These are phyloP conservation scores for Hypoxylon sp. DNA, from an alignment of 2,329 filamentous ascomycete species.

Conservation along the genomic window DNA sequence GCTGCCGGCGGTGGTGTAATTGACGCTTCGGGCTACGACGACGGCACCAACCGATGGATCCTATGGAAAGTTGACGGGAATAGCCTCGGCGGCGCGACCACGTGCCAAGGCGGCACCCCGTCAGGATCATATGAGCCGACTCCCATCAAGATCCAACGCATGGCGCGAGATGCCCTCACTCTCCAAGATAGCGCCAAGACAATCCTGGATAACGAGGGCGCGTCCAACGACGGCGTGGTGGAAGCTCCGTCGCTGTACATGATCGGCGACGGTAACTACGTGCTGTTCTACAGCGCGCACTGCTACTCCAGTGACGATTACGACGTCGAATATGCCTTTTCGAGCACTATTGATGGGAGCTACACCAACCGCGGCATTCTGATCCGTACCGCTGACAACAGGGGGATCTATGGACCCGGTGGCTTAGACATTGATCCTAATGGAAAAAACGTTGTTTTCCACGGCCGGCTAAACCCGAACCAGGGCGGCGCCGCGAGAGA, in stretches of 20 bases:
- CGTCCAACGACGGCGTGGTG: conserved; percentile 49
- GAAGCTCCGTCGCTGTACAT: conserved; percentile 51
- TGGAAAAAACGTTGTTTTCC: conserved; percentile 48
- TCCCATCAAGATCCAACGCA: conserved; percentile 50
- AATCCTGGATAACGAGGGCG: conserved; percentile 51
- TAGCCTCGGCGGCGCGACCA: conserved; percentile 50
- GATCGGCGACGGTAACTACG: conserved; percentile 46
- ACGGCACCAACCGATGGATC: conserved; percentile 51
- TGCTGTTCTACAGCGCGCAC: conserved; percentile 53
- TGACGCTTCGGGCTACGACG: conserved; percentile 51
- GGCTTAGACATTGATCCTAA: conserved; percentile 52
- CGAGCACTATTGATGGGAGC: conserved; percentile 49
- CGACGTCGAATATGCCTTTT: conserved; percentile 53
- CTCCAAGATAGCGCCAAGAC: conserved; percentile 44
- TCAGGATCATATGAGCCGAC: conserved; percentile 48
- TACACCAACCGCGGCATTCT: conserved; percentile 51
- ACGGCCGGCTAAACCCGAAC: conserved; percentile 46
- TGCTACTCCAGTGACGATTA: conserved; percentile 53
- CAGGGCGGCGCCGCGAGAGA: conserved; percentile 41
- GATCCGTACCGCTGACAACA: conserved; percentile 48
- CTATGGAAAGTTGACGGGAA: conserved; percentile 54
- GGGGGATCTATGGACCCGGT: conserved; percentile 50
- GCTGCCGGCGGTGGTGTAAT: conserved; percentile 49
- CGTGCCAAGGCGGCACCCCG: conserved; percentile 47
- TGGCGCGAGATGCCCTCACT: conserved; percentile 50